These are phyloP conservation scores for Euclidium syriacum DNA, from an alignment of 345 rosid genomes.

Conservation along the genomic window DNA sequence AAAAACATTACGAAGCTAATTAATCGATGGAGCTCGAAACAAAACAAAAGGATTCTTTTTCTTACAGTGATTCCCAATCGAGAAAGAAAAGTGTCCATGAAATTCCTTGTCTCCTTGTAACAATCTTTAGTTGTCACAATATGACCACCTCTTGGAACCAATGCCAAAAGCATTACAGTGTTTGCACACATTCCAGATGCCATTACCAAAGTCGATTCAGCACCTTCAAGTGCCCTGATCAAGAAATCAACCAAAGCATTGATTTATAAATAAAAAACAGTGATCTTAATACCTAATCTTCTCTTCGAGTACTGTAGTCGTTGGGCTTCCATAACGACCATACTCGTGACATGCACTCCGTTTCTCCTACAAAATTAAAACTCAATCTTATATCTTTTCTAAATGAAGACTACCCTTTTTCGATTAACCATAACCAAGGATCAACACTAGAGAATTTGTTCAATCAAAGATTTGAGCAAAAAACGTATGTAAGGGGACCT, in stretches of 20 bases:
- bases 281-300: slow-evolving; percentile 49
- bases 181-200: slow-evolving; percentile 92
- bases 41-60: not conserved
- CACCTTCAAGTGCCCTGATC: slow-evolving; percentile 75
- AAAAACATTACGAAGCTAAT: slow-evolving; percentile 23
- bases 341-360: slow-evolving; percentile 67
- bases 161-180: slow-evolving; percentile 62
- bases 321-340: slow-evolving; percentile 89
- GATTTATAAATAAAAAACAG: no score
- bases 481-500: slow-evolving; percentile 36
- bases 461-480: not conserved
- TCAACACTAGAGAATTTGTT: not conserved
- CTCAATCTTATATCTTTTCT: no score
- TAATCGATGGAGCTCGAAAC: not conserved
- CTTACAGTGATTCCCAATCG: slow-evolving; percentile 63
- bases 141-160: slow-evolving; percentile 84
- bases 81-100: slow-evolving; percentile 71
- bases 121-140: slow-evolving; percentile 77
- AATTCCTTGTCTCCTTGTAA: slow-evolving; percentile 73
- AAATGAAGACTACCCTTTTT: no score
- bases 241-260: no score
- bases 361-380: slow-evolving; percentile 49
- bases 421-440: no score
- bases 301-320: slow-evolving; percentile 66
- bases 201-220: slow-evolving; percentile 71